Evolutionary conservation across 2,329 filamentous ascomycete species (phyloP), one percentile per base, ranked within the genome.

Genomic region (Trichoderma citrinoviride): DNA sequence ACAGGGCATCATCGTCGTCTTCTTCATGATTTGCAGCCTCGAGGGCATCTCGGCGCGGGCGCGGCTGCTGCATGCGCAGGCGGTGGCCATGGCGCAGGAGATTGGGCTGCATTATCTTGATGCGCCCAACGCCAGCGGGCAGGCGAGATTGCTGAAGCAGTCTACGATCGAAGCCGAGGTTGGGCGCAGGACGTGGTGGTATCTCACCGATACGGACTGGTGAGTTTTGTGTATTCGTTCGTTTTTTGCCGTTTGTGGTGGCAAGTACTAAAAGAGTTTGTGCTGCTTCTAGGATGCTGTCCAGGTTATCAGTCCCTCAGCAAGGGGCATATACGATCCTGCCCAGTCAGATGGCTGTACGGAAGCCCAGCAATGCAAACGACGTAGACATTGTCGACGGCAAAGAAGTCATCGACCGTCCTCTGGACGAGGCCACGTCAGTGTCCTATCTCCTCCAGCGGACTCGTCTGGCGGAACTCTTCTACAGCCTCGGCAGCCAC

Each of bases 161-260:
- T 21, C 66, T 65, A 4, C 71, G 69, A 15, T 27, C 73, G 2
- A 71, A 71, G 41, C 69, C 66, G 79, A 81, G 62, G 72, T 77
- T 33, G 79, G 77, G 46, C 71, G 79, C 19, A 73, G 79, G 50
- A 67, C 79, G 7, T 81, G 79, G 79, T 81, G 79, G 79, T 77
- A 80, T 66, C 70, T 81, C 5, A 73, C 73, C 5, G 71, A 75
- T 0, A 77, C 74, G 5, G 78, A 81, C 66, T 80, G 77, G 79
- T 77, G 65, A 68, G 72, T 41, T n/a, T 3, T 10, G 7, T 5
- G 10, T 14, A 3, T 5, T 7, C 7, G 21, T 14, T 8, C n/a
- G 4, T 53, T 7, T 40, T 17, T 27, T 6, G 12, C n/a, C n/a
- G n/a, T n/a, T 40, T 15, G 8, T 44, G 17, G 8, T 5, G 3